A percentile compares a stretch with the other conserved stretches of the same genome.
phyloP scores from a whole-genome alignment of 805 yeast genomes.

The Cyberlindnera misumaiensis region DNA sequence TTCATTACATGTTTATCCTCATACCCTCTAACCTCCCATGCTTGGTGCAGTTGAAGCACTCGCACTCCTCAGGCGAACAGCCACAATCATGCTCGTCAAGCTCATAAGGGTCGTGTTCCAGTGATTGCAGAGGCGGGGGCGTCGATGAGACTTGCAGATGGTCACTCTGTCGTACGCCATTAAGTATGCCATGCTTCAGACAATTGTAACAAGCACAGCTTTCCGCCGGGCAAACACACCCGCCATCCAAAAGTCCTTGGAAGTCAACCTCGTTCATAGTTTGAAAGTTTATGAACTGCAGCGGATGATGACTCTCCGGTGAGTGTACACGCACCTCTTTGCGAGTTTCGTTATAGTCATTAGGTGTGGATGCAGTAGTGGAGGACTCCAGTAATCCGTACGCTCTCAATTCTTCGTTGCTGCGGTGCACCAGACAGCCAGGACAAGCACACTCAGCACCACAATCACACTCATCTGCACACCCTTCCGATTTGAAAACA shows the following conservation, averaged over 20 bases:
- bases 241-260: slow-evolving; percentile 12
- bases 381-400: slow-evolving; percentile 19
- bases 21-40: slow-evolving; percentile 19
- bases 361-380: slow-evolving; percentile 12
- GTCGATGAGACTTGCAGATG: background rate
- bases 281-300: slow-evolving; percentile 11
- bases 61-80: slow-evolving; percentile 17
- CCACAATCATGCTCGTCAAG: slow-evolving; percentile 17
- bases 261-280: slow-evolving; percentile 17
- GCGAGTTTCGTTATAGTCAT: background rate
- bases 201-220: slow-evolving; percentile 18
- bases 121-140: background rate
- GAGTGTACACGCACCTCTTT: background rate
- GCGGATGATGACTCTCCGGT: background rate
- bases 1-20: background rate
- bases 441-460: slow-evolving; percentile 22
- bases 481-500: slow-evolving; percentile 17
- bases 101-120: background rate
- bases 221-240: slow-evolving; percentile 13
- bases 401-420: slow-evolving; percentile 18
- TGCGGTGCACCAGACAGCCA: slow-evolving; percentile 23
- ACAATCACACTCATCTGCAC: slow-evolving; percentile 22
- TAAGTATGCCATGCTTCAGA: slow-evolving; percentile 17
- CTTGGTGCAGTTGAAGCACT: slow-evolving; percentile 16
- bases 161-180: slow-evolving; percentile 13